Conservation (phyloP, 1,284 basidiomycete genomes). For the Golubevia sp. region DNA sequence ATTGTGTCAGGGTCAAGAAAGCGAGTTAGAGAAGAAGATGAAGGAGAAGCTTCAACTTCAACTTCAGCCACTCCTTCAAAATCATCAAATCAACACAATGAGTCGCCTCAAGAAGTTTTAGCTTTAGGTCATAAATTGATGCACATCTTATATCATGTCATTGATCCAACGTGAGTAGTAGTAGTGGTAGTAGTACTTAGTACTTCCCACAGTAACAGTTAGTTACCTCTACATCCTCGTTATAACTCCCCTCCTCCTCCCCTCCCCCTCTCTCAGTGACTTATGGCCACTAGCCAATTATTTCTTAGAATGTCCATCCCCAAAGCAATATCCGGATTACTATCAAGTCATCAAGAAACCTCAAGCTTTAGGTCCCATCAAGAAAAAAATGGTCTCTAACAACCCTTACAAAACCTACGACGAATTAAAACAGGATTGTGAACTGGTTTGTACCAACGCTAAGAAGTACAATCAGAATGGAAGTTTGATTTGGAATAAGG, state of each 20-base stretch:
- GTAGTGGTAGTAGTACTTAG: not conserved
- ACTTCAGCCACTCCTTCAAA: not conserved
- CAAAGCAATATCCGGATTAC: slow-evolving; percentile 52
- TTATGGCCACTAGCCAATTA: slow-evolving; percentile 19
- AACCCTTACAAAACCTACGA: slow-evolving; percentile 25
- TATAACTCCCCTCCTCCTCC: slow-evolving; percentile 8
- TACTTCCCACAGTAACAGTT: not conserved
- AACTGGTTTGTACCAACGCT: slow-evolving; percentile 53
- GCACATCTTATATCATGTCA: slow-evolving; percentile 8
- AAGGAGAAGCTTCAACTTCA: slow-evolving; percentile 9
- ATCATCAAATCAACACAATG: slow-evolving; percentile 2
- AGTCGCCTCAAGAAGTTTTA: not conserved
- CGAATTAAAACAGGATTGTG: slow-evolving; percentile 46
- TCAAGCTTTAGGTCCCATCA: slow-evolving; percentile 37
- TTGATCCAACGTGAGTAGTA: slow-evolving; percentile 8
- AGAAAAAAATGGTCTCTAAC: slow-evolving; percentile 21
- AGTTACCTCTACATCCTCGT: slow-evolving; percentile 4
- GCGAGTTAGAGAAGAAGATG: slow-evolving; percentile 21
- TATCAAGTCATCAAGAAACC: slow-evolving; percentile 52
- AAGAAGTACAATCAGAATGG: slow-evolving; percentile 52
- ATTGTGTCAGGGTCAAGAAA: slow-evolving; percentile 39
- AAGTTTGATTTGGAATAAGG: slow-evolving; percentile 50
- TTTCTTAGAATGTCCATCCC: slow-evolving; percentile 43
- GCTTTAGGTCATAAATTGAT: slow-evolving; percentile 11
- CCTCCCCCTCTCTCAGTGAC: too few species aligned